phyloP scores from a whole-genome alignment of 2,329 filamentous ascomycete genomes.

The Apiospora malaysiana region DNA sequence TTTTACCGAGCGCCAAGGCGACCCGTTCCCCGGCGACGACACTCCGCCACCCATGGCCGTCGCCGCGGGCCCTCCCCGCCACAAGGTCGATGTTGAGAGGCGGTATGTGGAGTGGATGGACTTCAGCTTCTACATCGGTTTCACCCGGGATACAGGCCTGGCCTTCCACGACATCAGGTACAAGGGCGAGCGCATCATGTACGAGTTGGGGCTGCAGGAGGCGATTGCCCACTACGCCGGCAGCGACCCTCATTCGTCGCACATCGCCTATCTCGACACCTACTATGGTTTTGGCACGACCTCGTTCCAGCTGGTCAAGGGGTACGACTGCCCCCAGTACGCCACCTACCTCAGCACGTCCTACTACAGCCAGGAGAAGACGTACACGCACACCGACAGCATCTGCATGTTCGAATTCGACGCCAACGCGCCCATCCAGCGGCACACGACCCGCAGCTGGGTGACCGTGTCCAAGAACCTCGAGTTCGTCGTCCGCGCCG shows the following conservation, averaged over 20 bases:
- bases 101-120: slow-evolving; percentile 50
- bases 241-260: slow-evolving; percentile 35
- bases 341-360: slow-evolving; percentile 34
- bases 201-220: slow-evolving; percentile 38
- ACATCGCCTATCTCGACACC: slow-evolving; percentile 39
- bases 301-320: slow-evolving; percentile 36
- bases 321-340: slow-evolving; percentile 37
- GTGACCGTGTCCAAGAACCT: slow-evolving; percentile 34
- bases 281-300: slow-evolving; percentile 39
- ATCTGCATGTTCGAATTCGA: slow-evolving; percentile 52
- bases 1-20: slow-evolving; percentile 39
- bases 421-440: slow-evolving; percentile 42
- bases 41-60: slow-evolving; percentile 57
- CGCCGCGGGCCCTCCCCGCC: slow-evolving; percentile 42
- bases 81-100: slow-evolving; percentile 40
- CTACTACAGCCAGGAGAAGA: slow-evolving; percentile 30
- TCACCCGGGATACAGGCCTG: slow-evolving; percentile 43
- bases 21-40: slow-evolving; percentile 42
- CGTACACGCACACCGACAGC: slow-evolving; percentile 42
- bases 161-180: slow-evolving; percentile 45
- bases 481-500: slow-evolving; percentile 41
- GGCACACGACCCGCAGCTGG: slow-evolving; percentile 40
- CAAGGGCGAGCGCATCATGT: slow-evolving; percentile 47
- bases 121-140: slow-evolving; percentile 46
- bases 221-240: slow-evolving; percentile 37